Percentiles rank a stretch among this genome's conserved stretches.
phyloP scores from a whole-genome alignment of 495 filamentous ascomycete genomes.

The Physcia stellaris region DNA sequence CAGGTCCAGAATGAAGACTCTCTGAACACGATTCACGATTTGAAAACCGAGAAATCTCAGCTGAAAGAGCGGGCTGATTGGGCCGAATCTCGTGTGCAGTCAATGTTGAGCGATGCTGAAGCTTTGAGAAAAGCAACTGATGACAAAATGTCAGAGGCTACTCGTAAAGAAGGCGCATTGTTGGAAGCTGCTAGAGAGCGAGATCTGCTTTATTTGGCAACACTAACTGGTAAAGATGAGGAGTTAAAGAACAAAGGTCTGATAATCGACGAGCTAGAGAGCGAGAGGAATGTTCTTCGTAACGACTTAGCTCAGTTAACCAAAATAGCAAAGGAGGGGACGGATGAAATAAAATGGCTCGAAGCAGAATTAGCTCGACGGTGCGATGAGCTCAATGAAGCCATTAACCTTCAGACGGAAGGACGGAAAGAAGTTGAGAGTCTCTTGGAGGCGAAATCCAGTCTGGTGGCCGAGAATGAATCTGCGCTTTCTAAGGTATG shows the following conservation, averaged over 20 bases:
- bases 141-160: conserved; percentile 5
- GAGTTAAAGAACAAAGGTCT: conserved; percentile 19
- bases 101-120: conserved; percentile 19
- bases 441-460: too few species aligned
- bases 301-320: too few species aligned
- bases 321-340: too few species aligned
- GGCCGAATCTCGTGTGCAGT: conserved; percentile 16
- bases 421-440: too few species aligned
- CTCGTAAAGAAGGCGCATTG: not conserved
- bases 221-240: conserved; percentile 32
- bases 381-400: too few species aligned
- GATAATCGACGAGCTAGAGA: conserved; percentile 3
- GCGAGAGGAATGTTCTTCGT: not conserved
- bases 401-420: too few species aligned
- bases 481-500: too few species aligned
- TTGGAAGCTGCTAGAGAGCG: conserved; percentile 20
- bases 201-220: conserved; percentile 32
- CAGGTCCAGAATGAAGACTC: conserved; percentile 17
- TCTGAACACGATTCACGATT: conserved; percentile 10
- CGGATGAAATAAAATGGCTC: too few species aligned
- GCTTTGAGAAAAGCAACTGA: conserved; percentile 8
- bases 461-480: too few species aligned
- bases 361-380: too few species aligned
- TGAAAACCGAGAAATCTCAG: conserved; percentile 20
- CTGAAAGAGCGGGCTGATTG: conserved; percentile 21